These are phyloP conservation scores for Lagenidium giganteum DNA, from an alignment of 352 stramenopile species.

Conservation along the genomic window DNA sequence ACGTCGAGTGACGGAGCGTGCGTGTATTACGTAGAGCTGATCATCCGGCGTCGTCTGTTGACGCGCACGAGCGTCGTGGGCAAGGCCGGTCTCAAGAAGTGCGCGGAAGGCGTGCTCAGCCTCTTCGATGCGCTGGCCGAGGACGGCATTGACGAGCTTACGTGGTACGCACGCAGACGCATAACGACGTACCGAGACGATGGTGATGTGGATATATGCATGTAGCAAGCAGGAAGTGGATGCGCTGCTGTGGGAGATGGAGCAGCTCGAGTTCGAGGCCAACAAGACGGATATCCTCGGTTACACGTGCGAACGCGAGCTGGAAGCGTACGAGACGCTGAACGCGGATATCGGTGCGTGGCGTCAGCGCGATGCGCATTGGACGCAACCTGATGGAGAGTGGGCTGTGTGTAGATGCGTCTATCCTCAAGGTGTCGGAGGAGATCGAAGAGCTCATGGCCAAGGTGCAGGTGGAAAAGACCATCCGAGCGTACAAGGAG, in stretches of 20 bases:
- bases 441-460: conserved; percentile 80
- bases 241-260: conserved; percentile 79
- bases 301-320: conserved; percentile 75
- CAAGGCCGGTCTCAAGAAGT: conserved; percentile 78
- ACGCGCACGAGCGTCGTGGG: conserved; percentile 76
- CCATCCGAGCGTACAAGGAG: conserved; percentile 79
- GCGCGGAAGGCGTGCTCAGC: conserved; percentile 59
- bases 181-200: not conserved
- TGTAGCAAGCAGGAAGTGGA: conserved; percentile 65
- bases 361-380: not conserved
- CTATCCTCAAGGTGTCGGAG: conserved; percentile 45
- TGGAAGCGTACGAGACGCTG: conserved; percentile 77
- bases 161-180: conserved; percentile 27
- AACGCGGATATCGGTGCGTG: conserved; percentile 68
- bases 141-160: conserved; percentile 48
- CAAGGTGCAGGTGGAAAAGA: conserved; percentile 72
- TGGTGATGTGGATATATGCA: not conserved
- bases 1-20: not conserved
- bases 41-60: conserved; percentile 70
- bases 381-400: not conserved
- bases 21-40: conserved; percentile 25
- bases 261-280: conserved; percentile 80
- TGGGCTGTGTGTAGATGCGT: conserved; percentile 39
- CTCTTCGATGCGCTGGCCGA: conserved; percentile 61
- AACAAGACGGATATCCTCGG: conserved; percentile 79